These are phyloP conservation scores for Colletotrichum neosansevieriae DNA, from an alignment of 2,329 filamentous ascomycete species.

Conservation along the genomic window DNA sequence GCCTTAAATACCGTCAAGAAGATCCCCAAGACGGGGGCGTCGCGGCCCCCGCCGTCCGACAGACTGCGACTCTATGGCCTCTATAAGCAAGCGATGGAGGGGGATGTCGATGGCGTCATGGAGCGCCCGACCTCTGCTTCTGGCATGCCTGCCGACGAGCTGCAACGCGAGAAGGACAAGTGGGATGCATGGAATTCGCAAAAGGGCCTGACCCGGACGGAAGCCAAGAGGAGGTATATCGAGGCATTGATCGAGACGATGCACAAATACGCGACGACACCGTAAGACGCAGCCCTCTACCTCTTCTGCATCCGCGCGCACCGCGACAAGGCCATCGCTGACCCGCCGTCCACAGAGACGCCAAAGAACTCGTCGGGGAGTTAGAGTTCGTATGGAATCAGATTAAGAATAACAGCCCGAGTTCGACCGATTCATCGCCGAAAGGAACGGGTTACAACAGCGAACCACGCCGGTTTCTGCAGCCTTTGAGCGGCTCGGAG, in stretches of 20 bases:
- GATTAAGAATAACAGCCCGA: conserved; percentile 86
- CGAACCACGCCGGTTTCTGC: conserved; percentile 59
- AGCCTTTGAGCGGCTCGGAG: conserved; percentile 62
- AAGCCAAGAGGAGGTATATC: conserved; percentile 95
- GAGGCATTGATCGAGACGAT: conserved; percentile 95
- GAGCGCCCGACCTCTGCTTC: conserved; percentile 74
- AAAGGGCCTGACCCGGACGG: conserved; percentile 83
- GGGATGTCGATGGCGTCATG: conserved; percentile 95
- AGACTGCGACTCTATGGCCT: conserved; percentile 95
- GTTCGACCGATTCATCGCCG: conserved; percentile 70
- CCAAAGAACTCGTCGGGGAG: conserved; percentile 87
- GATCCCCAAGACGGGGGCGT: conserved; percentile 91
- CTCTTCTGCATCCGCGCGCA: neutral
- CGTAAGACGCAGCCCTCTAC: conserved; percentile 59
- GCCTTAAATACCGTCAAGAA: conserved; percentile 99
- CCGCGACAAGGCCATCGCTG: conserved; percentile 7
- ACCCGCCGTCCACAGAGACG: conserved; percentile 66
- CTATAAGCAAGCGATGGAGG: conserved; percentile 99
- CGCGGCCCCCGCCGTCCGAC: conserved; percentile 86
- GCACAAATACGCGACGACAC: conserved; percentile 93
- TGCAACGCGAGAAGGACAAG: conserved; percentile 73
- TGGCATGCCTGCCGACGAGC: conserved; percentile 63
- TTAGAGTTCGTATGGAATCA: conserved; percentile 99
- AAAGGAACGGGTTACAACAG: conserved; percentile 54
- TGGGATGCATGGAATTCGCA: conserved; percentile 98